A percentile compares a stretch with the other conserved stretches of the same genome.
These are phyloP conservation scores for Abelmoschus esculentus DNA, from an alignment of 345 rosid genomes.

Conservation along the genomic window DNA sequence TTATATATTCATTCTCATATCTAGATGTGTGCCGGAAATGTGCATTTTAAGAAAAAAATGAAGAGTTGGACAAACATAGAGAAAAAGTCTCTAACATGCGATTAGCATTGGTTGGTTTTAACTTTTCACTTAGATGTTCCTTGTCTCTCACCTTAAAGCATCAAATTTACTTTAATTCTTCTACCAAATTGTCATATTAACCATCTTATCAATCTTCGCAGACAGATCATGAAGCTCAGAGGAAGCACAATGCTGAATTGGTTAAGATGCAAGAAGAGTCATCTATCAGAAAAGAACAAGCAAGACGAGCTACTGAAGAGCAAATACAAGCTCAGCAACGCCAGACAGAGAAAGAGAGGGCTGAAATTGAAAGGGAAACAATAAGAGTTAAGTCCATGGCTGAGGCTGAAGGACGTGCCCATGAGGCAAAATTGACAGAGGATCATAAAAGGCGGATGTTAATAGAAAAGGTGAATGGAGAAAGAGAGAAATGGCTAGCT, in stretches of 20 bases:
- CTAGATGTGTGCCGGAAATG: too few species aligned
- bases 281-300: conserved; percentile 66
- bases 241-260: conserved; percentile 66
- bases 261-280: conserved; percentile 95
- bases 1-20: too few species aligned
- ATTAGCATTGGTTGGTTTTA: neutral
- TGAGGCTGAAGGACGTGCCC: conserved; percentile 93
- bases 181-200: conserved; percentile 9
- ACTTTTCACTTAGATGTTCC: neutral
- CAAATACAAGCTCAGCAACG: conserved; percentile 94
- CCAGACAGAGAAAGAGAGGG: conserved; percentile 95
- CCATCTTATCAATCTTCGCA: conserved; percentile 26
- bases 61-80: too few species aligned
- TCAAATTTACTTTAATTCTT: neutral
- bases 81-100: too few species aligned
- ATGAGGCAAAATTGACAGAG: conserved; percentile 86
- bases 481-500: conserved; percentile 95
- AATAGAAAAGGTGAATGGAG: conserved; percentile 73
- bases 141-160: neutral
- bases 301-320: conserved; percentile 71
- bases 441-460: conserved; percentile 85
- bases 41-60: too few species aligned
- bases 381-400: conserved; percentile 95
- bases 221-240: conserved; percentile 95
- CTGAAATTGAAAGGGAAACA: conserved; percentile 88